Base-by-base conservation (phyloP, 2,329 filamentous ascomycete species). In the Apiospora arundinis region DNA sequence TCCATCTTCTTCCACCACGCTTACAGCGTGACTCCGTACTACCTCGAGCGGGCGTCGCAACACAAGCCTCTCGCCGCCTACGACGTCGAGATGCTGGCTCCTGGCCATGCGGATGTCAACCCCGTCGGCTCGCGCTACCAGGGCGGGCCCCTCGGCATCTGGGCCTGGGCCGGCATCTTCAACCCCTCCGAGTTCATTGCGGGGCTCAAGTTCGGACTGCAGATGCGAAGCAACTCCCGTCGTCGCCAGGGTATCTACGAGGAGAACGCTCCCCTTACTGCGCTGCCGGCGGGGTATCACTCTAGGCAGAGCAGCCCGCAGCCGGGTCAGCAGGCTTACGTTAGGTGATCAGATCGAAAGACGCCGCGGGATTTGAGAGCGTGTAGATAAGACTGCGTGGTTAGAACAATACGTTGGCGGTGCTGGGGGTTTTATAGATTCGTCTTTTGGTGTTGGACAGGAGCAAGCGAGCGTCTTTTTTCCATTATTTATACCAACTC, bases 1-100 rank as follows among this genome's bases (percentile, higher is more conserved):
- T 71, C 74, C 14, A 21, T 76, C 12, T 75, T 76, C 74, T 77
- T 76, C 71, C 74, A 77, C 71, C 75, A 74, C 56, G 74, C 76
- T 7, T 77, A 77, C 70, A 74, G 73, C 60, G 73, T 74, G 21
- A 71, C 71, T 65, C 71, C 75, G 32, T 77, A 77, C 72, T 65
- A 37, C 23, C 52, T 70, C 32, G 65, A 45, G 25, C 49, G 49
- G 4, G 68, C 71, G 6, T 66, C 44, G 14, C 25, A 12, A 7
- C 69, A 68, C 69, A 69, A 69, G 65, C 68, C 49, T 12, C 40
- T 68, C 21, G 60, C 70, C 21, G 42, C 42, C 42, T 16, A 45
- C 42, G 65, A 32, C 42, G 2, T 14, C 3, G 52, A 37, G 9
- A 32, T 42, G 16, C 40, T 9, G 8, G 49, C 12, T 5, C 16